Evolutionary conservation across 768 basidiomycete species (phyloP), one percentile per base, ranked within the genome.

Genomic region (Nidularia pulvinata): DNA sequence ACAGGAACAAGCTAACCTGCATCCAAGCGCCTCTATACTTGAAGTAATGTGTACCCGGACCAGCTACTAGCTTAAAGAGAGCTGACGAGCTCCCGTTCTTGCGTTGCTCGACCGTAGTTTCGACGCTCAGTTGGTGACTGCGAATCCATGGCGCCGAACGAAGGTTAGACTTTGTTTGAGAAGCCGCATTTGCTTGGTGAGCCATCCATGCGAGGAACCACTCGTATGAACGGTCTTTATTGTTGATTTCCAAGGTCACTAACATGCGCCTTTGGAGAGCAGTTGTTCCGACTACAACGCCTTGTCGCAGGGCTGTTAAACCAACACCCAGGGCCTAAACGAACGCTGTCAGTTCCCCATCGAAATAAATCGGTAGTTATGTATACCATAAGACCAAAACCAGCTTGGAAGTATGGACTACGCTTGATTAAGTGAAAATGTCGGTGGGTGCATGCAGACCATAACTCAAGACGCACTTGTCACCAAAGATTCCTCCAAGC

Each of bases 191-290:
- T 1, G 83, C 75, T 55, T 91, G 88, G 48, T 82, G 80, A 6
- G 94, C 84, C 91, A 98, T 92, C 96, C 97, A 99, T 48, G 88
- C 77, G 42, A 99, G 84, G 69, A 98, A 95, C 95, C 97, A 98
- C 46, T 93, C 89, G 68, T 98, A 98, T 7, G 95, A 79, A 36
- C 83, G 88, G 69, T 99, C 97, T 65, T 93, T 95, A 66, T 95
- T 96, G 56, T 91, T 93, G 60, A 99, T 93, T 73, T 99, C 97
- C 50, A 98, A 82, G 11, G 93, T 88, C 36, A 98, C 95, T 50
- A 98, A 86, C 77, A 99, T 81, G 39, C 96, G 85, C 33, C 97
- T 81, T 48, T 89, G 93, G 50, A 95, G 84, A 39, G 91, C 81
- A 6, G 81, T 84, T 5, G 89, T 81, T 30, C 85, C 89, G 16